Evolutionary conservation across 306 rosid genomes (phyloP), one percentile per base, ranked within the genome.

Genomic region (Neltuma alba): DNA sequence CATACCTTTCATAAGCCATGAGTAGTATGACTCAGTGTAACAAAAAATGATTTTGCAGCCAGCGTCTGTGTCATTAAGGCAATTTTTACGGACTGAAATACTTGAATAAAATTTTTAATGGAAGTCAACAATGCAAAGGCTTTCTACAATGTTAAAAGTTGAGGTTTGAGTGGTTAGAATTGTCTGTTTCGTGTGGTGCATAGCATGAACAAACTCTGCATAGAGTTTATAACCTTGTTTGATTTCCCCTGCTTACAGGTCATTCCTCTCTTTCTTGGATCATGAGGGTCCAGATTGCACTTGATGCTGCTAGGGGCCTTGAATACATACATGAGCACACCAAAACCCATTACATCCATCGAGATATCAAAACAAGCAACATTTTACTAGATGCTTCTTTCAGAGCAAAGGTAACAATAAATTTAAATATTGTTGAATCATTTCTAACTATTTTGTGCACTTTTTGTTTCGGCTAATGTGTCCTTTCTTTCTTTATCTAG

Each of bases 321-420:
- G 99, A 95, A 87, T 95, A 95, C 87, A 95, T 93, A 79, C 99
- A 95, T 2, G 99, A 95, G 86, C 99, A 95, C 87, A 95, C 99
- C 23, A 93, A 93, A 87, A 57, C 89, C 75, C 99, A 93, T 83
- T 95, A 95, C 77, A 97, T 95, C 44, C 99, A 95, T 82, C 90
- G 99, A 30, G 99, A 95, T 85, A 93, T 95, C 85, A 95, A 95
- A 87, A 95, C 99, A 62, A 95, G 99, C 90, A 95, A 95, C 87
- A 95, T 95, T 78, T 85, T 95, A 75, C 98, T 95, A 33, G 99
- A 95, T 81, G 89, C 89, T 82, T 79, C 92, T 76, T 93, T 93
- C 76, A 87, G 97, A 83, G 99, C 97, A 50, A 95, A 95, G 96
- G 99, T 93, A 80, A 12, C 23, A 23, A 76, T 5, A 54, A 23